Conservation (phyloP, 2,329 filamentous ascomycete genomes). For the Cercospora janseana region DNA sequence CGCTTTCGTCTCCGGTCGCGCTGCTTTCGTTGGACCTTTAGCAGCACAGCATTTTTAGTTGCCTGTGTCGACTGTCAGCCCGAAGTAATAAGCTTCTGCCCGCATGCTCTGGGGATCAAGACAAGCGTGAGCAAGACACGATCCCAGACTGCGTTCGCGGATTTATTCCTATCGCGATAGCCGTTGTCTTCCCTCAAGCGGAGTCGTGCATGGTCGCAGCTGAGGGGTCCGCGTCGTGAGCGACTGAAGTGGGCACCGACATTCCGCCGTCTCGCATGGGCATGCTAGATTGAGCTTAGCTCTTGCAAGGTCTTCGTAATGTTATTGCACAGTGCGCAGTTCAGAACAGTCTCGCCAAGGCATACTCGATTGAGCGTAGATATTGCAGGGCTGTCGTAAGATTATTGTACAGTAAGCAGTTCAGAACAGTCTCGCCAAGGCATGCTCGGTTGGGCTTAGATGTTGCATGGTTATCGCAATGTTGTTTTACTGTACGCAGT, state of each 20-base stretch:
- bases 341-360: no score
- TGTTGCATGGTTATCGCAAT: no score
- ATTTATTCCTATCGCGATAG: constrained; percentile 10
- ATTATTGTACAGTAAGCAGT: no score
- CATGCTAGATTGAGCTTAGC: neutral
- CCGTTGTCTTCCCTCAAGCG: neutral
- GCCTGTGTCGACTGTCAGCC: constrained; percentile 14
- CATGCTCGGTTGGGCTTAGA: no score
- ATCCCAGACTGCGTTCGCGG: neutral
- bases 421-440: no score
- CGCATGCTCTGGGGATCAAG: constrained; percentile 7
- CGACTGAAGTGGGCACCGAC: neutral
- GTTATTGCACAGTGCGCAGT: no score
- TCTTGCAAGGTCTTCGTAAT: neutral
- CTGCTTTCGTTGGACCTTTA: constrained; percentile 8
- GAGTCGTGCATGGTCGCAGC: neutral
- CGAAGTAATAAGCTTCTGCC: constrained; percentile 8
- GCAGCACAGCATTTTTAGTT: constrained; percentile 19
- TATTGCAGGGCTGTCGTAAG: no score
- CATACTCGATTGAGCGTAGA: no score
- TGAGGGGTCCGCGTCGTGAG: constrained; percentile 5
- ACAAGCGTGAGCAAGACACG: neutral
- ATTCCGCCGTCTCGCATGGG: neutral
- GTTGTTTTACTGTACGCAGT: no score
- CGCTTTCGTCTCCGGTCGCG: constrained; percentile 5